Conservation (phyloP, 2,329 filamentous ascomycete species). For the Xylariales sp. region DNA sequence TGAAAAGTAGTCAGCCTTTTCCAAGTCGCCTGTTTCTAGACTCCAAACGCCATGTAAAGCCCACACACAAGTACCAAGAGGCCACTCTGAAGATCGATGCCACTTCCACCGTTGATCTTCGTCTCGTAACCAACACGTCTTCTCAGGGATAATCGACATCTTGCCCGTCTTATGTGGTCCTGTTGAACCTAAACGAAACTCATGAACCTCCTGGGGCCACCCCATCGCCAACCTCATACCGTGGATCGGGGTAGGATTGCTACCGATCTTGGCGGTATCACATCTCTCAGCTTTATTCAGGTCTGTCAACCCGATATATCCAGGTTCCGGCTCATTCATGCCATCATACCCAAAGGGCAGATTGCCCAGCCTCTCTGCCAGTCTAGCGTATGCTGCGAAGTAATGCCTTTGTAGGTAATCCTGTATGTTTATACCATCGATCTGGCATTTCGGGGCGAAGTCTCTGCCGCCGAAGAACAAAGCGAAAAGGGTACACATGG, state of each 20-base stretch:
- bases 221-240: conserved; percentile 18
- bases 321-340: conserved; percentile 22
- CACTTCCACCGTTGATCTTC: conserved; percentile 19
- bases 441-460: conserved; percentile 16
- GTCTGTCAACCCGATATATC: conserved; percentile 16
- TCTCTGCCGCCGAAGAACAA: conserved; percentile 19
- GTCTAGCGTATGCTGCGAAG: conserved; percentile 15
- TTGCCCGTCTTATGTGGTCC: conserved; percentile 18
- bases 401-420: conserved; percentile 21
- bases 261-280: conserved; percentile 18
- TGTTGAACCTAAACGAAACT: conserved; percentile 17
- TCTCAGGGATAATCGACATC: conserved; percentile 11
- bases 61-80: conserved; percentile 18
- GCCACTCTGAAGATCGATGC: conserved; percentile 13
- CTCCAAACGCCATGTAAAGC: conserved; percentile 20
- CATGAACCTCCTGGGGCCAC: conserved; percentile 13
- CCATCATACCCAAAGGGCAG: conserved; percentile 18
- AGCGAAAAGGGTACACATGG: conserved; percentile 16
- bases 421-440: conserved; percentile 20
- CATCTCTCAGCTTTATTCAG: conserved; percentile 14
- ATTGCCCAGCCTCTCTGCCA: conserved; percentile 14
- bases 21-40: conserved; percentile 13
- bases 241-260: conserved; percentile 17
- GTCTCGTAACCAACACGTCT: conserved; percentile 15
- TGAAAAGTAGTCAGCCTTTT: conserved; percentile 15